These are phyloP conservation scores for Globisporangium sylvaticum DNA, from an alignment of 352 stramenopile species.

Conservation along the genomic window DNA sequence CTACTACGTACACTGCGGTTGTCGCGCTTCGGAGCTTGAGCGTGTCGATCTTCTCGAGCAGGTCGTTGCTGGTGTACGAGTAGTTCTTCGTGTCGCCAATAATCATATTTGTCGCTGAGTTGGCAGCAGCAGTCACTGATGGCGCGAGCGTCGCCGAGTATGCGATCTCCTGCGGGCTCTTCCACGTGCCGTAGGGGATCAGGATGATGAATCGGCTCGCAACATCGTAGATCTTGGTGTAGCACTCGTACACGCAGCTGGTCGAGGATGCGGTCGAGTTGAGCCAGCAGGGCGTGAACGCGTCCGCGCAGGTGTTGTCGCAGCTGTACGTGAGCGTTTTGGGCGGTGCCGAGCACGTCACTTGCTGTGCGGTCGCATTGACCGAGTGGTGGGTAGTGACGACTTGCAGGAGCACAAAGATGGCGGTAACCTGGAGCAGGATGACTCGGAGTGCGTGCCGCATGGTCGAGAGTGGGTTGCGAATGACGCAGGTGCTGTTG, in stretches of 20 bases:
- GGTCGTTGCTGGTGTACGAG: constrained; percentile 1
- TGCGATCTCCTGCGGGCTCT: neutral
- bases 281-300: neutral
- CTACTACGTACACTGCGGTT: neutral
- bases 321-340: constrained; percentile 6
- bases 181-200: neutral
- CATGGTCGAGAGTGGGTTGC: neutral
- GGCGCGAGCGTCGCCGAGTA: neutral
- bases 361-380: neutral
- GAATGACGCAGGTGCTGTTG: neutral
- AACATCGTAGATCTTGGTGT: neutral
- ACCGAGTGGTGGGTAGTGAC: neutral
- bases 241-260: neutral
- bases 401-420: neutral
- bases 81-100: neutral
- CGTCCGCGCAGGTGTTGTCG: neutral
- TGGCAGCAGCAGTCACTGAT: neutral
- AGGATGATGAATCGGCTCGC: neutral
- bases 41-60: neutral
- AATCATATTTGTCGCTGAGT: neutral
- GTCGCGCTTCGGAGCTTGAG: neutral
- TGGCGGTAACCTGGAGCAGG: neutral
- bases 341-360: neutral
- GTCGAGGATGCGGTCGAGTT: neutral
- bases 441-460: neutral